A percentile compares a stretch with the other conserved stretches of the same genome.
phyloP scores from a whole-genome alignment of 2,329 filamentous ascomycete species.

The Penicillium sp. region DNA sequence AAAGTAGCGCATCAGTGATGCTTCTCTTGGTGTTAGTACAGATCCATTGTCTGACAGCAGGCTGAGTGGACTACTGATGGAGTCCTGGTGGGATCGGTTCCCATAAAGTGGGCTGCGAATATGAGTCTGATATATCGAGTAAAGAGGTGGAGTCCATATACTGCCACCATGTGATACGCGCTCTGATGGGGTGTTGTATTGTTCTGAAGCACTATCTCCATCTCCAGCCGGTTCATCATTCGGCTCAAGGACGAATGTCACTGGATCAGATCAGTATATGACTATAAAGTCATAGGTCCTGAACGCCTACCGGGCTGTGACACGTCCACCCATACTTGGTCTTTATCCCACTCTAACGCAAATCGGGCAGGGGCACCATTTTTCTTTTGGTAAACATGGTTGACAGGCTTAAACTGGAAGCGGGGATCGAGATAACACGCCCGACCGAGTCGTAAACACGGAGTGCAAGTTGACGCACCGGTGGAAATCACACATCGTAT shows the following conservation, averaged over 20 bases:
- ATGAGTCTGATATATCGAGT: background rate
- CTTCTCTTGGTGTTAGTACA: slow-evolving; percentile 30
- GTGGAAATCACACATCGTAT: slow-evolving; percentile 32
- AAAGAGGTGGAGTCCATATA: background rate
- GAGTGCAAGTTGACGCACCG: slow-evolving; percentile 30
- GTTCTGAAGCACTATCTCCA: background rate
- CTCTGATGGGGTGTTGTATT: background rate
- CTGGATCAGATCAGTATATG: slow-evolving; percentile 9
- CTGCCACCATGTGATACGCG: background rate
- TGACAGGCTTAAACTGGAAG: slow-evolving; percentile 35
- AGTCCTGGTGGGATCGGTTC: background rate
- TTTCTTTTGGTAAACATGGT: slow-evolving; percentile 35
- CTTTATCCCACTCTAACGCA: slow-evolving; percentile 31
- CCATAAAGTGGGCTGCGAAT: background rate
- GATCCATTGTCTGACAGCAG: slow-evolving; percentile 8
- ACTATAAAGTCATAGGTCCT: too few relatives aligned
- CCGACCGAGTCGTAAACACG: slow-evolving; percentile 30
- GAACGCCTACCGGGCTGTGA: slow-evolving; percentile 24
- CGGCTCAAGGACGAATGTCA: slow-evolving; percentile 29
- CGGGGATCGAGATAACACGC: slow-evolving; percentile 33
- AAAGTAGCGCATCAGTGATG: slow-evolving; percentile 34
- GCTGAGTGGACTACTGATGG: slow-evolving; percentile 13
- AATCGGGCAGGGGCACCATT: slow-evolving; percentile 27
- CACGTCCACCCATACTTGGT: slow-evolving; percentile 34
- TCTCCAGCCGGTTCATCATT: slow-evolving; percentile 15